Evolutionary conservation across 2,329 filamentous ascomycete genomes (phyloP), one percentile per base, ranked within the genome.

Genomic region (Nectriaceae sp.): DNA sequence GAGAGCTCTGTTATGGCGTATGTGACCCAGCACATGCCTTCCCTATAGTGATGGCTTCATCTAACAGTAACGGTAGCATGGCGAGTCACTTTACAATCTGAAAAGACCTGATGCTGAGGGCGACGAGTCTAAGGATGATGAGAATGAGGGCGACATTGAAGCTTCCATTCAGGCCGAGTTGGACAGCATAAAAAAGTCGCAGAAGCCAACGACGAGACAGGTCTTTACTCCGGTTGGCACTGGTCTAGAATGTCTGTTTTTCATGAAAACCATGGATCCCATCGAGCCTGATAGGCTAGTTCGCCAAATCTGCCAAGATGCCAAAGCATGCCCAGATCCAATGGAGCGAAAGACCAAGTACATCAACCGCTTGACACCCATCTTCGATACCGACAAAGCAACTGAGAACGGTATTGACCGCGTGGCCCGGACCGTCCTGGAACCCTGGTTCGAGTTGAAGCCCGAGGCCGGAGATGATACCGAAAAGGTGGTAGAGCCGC

Each of bases 151-250:
- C n/a, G 87, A 90, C 58, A 90, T 94, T 57, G 89, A 91, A 63
- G 77, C 82, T 4, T 80, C 84, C 21, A 89, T 94, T 57, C 67
- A 82, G 57, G 84, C 83, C 63, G 90, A 94, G 69, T 68, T 94
- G n/a, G 78, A 77, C 21, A 76, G 73, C 3, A 79, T 91, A 59
- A 83, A 80, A 46, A 62, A 71, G 33, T 59, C 69, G 22, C 63
- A 62, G 40, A 66, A 75, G 50, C 62, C 64, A 44, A 68, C 65
- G 21, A 71, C 75, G 48, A 74, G 74, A 46, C 67, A 78, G 15
- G 61, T 72, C 15, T 84, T 86, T 57, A 74, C 73, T 15, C 70
- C 78, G 3, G 69, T 86, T 26, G 74, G 74, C 37, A 72, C 82
- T 39, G 76, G 75, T 40, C 71, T 85, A n/a, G 81, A 83, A 51